Conservation (phyloP, 2,329 filamentous ascomycete species). For the Hypoxylon sp. region DNA sequence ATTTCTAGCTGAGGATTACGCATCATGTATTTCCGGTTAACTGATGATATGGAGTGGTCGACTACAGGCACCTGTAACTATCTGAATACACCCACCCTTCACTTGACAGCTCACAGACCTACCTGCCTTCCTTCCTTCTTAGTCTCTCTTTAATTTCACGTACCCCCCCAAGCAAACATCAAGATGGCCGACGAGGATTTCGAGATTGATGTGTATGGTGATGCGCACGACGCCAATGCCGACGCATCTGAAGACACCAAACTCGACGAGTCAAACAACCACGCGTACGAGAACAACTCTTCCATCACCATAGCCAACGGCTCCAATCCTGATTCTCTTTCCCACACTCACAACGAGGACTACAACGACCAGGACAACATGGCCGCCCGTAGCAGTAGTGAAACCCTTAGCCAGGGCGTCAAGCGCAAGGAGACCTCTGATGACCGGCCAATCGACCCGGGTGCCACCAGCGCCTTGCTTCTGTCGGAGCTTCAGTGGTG, state of each 20-base stretch:
- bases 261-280: conserved; percentile 56
- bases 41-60: conserved; percentile 56
- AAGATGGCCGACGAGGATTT: conserved; percentile 79
- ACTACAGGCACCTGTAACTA: conserved; percentile 60
- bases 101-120: conserved; percentile 52
- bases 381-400: conserved; percentile 54
- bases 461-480: conserved; percentile 79
- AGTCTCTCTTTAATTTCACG: conserved; percentile 52
- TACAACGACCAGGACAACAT: conserved; percentile 56
- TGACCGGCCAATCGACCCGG: conserved; percentile 70
- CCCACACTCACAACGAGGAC: conserved; percentile 58
- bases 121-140: conserved; percentile 48
- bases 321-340: conserved; percentile 51
- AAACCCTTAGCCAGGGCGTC: conserved; percentile 59
- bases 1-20: conserved; percentile 35
- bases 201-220: conserved; percentile 81
- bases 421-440: conserved; percentile 74
- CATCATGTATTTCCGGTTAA: conserved; percentile 53
- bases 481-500: conserved; percentile 96
- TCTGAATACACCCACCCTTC: conserved; percentile 58
- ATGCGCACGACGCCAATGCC: conserved; percentile 66
- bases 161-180: conserved; percentile 44
- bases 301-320: conserved; percentile 60
- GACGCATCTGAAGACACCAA: conserved; percentile 58
- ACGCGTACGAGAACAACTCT: conserved; percentile 57